phyloP scores from a whole-genome alignment of 352 stramenopile species.

The Pythium monospermum region DNA sequence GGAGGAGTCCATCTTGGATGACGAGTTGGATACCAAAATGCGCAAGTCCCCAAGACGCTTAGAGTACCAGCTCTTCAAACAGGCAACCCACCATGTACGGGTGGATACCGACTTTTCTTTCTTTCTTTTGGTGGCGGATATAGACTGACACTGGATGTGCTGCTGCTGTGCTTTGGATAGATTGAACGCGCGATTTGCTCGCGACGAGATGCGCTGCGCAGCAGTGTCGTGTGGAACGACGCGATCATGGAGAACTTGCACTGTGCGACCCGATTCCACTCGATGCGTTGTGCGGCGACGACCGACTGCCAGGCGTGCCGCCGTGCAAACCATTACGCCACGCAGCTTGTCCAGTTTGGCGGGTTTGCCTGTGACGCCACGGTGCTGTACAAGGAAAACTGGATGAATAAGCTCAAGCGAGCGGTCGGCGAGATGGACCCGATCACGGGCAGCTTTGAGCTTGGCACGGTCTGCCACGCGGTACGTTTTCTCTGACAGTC shows the following conservation, averaged over 20 bases:
- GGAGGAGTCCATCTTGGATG: slow-evolving; percentile 62
- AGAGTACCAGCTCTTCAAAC: slow-evolving; percentile 43
- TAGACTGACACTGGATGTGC: not conserved
- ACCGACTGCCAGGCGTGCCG: slow-evolving; percentile 75
- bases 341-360: slow-evolving; percentile 45
- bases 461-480: slow-evolving; percentile 76
- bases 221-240: slow-evolving; percentile 62
- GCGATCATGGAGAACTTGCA: slow-evolving; percentile 59
- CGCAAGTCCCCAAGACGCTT: slow-evolving; percentile 25
- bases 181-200: slow-evolving; percentile 73
- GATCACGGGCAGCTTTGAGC: slow-evolving; percentile 42
- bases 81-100: slow-evolving; percentile 58
- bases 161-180: slow-evolving; percentile 20
- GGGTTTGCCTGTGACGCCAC: slow-evolving; percentile 60
- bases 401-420: slow-evolving; percentile 55
- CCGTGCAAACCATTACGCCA: slow-evolving; percentile 56
- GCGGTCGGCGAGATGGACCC: slow-evolving; percentile 25
- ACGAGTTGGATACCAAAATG: slow-evolving; percentile 58
- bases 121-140: not conserved
- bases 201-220: slow-evolving; percentile 59
- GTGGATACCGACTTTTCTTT: no score
- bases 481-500: slow-evolving; percentile 28
- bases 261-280: slow-evolving; percentile 33
- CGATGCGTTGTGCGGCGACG: slow-evolving; percentile 24
- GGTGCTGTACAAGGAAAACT: slow-evolving; percentile 59